phyloP scores from a whole-genome alignment of 2,329 filamentous ascomycete genomes.

The Apiospora sp. region DNA sequence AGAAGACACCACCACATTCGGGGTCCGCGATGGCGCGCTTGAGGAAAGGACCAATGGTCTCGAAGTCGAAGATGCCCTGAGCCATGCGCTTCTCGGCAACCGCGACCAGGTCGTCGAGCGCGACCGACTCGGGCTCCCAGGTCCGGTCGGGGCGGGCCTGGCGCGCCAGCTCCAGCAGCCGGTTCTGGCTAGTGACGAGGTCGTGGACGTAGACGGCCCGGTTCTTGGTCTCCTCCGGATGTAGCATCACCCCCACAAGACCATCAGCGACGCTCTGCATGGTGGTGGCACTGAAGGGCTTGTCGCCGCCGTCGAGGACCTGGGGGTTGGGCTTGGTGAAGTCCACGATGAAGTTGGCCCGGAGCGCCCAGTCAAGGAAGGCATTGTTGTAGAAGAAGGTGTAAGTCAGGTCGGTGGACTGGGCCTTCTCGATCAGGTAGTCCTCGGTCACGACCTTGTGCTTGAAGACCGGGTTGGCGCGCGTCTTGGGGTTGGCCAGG shows the following conservation, averaged over 20 bases:
- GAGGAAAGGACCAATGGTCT: slow-evolving; percentile 10
- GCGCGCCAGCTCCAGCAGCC: slow-evolving; percentile 49
- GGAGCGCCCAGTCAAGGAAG: slow-evolving; percentile 31
- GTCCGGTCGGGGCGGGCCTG: slow-evolving; percentile 9
- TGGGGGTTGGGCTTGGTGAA: slow-evolving; percentile 33
- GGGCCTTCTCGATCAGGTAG: slow-evolving; percentile 28
- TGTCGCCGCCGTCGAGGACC: slow-evolving; percentile 57
- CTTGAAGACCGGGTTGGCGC: slow-evolving; percentile 31
- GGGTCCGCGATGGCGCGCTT: slow-evolving; percentile 9
- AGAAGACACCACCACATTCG: not conserved
- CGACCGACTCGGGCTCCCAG: slow-evolving; percentile 5
- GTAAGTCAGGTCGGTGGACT: slow-evolving; percentile 28
- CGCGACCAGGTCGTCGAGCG: slow-evolving; percentile 8
- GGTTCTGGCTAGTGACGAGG: slow-evolving; percentile 57
- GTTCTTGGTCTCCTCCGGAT: slow-evolving; percentile 55
- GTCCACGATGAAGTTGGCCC: slow-evolving; percentile 27
- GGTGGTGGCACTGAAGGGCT: slow-evolving; percentile 53
- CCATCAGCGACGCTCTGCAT: slow-evolving; percentile 54
- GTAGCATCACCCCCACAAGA: slow-evolving; percentile 54
- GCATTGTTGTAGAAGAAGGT: slow-evolving; percentile 50
- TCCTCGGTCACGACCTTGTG: slow-evolving; percentile 30
- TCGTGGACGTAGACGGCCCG: slow-evolving; percentile 60
- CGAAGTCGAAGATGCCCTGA: slow-evolving; percentile 27
- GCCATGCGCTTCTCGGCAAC: slow-evolving; percentile 21
- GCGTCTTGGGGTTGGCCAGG: slow-evolving; percentile 34